Conservation (phyloP, 23 red algal species). For the Agarophyton chilense region DNA sequence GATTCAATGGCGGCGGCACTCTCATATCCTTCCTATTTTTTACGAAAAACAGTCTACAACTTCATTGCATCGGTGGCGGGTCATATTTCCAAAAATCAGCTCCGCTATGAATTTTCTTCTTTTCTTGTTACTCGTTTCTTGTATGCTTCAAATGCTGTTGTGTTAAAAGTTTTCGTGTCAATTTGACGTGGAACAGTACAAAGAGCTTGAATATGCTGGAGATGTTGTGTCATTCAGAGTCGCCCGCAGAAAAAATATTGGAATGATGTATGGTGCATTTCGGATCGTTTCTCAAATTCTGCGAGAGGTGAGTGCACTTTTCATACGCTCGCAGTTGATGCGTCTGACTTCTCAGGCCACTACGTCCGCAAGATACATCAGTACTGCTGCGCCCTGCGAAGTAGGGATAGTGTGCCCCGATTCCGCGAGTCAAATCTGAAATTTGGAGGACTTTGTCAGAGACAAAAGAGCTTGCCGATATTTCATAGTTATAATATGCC, state of each 20-base stretch:
- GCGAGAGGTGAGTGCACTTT: not conserved
- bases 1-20: conserved; percentile 26
- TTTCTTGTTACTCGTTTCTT: conserved; percentile 55
- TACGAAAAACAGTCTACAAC: conserved; percentile 33
- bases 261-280: not conserved
- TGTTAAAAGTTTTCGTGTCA: conserved; percentile 12
- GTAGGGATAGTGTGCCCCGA: not conserved
- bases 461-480: conserved; percentile 17
- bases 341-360: not conserved
- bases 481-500: not conserved
- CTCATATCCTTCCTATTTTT: conserved; percentile 21
- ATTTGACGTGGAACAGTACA: not conserved
- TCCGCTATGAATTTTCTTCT: not conserved
- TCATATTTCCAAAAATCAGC: not conserved
- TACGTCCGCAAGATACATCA: not conserved
- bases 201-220: not conserved
- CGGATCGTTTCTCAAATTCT: not conserved
- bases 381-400: not conserved
- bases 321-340: not conserved
- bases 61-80: conserved; percentile 28
- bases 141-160: not conserved
- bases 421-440: conserved; percentile 24
- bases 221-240: not conserved
- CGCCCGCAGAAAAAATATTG: not conserved
- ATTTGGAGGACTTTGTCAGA: conserved; percentile 2